Evolutionary conservation across 768 basidiomycete species (phyloP).

Genomic region (Termitomyces sp.): DNA sequence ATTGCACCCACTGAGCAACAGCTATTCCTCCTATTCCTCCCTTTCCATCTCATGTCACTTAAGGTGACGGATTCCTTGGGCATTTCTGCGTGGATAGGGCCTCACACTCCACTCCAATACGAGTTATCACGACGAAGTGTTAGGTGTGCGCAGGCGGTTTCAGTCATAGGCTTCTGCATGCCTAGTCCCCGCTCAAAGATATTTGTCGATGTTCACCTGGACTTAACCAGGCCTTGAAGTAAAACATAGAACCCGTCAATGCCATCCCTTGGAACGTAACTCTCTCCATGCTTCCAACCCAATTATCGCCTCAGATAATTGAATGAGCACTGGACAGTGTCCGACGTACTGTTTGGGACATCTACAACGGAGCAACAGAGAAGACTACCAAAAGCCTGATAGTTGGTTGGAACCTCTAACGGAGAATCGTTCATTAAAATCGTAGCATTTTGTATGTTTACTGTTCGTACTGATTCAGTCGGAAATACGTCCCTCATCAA

Average conservation of each 20-base stretch:
- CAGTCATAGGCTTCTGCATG: neutral
- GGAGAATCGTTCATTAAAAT: neutral
- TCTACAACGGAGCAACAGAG: too few relatives aligned
- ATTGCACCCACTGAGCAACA: neutral
- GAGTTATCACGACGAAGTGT: neutral
- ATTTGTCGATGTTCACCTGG: too few relatives aligned
- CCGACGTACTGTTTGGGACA: too few relatives aligned
- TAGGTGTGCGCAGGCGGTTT: neutral
- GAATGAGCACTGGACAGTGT: neutral
- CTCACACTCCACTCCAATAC: neutral
- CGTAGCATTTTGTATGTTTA: neutral
- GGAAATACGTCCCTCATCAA: too few relatives aligned
- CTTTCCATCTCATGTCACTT: neutral
- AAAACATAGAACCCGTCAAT: neutral
- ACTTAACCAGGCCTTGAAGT: too few relatives aligned
- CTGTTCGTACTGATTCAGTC: neutral
- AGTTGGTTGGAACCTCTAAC: too few relatives aligned
- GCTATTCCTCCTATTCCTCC: neutral
- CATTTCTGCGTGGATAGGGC: neutral
- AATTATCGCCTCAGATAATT: neutral
- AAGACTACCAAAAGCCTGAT: neutral
- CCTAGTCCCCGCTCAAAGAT: too few relatives aligned
- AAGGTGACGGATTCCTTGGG: too few relatives aligned
- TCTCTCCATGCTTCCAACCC: neutral
- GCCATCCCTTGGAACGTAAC: neutral